Conservation (phyloP, 2,329 filamentous ascomycete species). For the Achaetomium macrosporum region DNA sequence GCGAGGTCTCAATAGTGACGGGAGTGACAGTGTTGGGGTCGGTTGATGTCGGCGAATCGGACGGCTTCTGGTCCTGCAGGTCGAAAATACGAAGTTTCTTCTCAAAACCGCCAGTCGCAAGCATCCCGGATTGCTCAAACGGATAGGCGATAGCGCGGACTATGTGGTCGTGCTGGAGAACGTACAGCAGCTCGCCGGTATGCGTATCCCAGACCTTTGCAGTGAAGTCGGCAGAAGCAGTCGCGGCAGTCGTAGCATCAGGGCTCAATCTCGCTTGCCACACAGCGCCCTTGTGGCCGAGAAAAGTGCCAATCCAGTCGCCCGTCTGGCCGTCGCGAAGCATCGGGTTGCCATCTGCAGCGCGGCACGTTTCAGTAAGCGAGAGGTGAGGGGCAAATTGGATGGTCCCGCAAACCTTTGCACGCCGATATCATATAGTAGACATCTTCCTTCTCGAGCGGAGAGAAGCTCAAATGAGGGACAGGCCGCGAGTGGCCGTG, state of each 20-base stretch:
- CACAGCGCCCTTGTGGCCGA: slow-evolving; percentile 96
- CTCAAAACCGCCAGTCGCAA: slow-evolving; percentile 91
- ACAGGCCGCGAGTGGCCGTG: slow-evolving; percentile 92
- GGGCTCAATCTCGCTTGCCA: slow-evolving; percentile 92
- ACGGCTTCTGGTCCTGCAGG: slow-evolving; percentile 54
- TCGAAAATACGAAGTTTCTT: slow-evolving; percentile 96
- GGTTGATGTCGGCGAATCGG: slow-evolving; percentile 29
- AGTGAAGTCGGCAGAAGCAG: slow-evolving; percentile 92
- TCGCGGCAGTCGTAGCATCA: slow-evolving; percentile 82
- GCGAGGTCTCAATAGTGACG: slow-evolving; percentile 51
- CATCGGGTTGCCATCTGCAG: slow-evolving; percentile 91
- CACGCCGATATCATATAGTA: slow-evolving; percentile 93
- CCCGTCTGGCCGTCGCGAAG: slow-evolving; percentile 92
- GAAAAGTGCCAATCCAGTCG: slow-evolving; percentile 96
- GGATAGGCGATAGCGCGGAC: slow-evolving; percentile 91
- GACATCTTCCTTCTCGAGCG: slow-evolving; percentile 71
- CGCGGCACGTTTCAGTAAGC: slow-evolving; percentile 22
- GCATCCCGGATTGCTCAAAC: slow-evolving; percentile 70
- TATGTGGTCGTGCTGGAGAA: slow-evolving; percentile 88
- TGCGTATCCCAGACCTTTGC: slow-evolving; percentile 97
- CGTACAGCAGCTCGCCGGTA: slow-evolving; percentile 81
- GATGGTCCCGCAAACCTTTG: slow-evolving; percentile 55
- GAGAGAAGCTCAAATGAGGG: slow-evolving; percentile 85
- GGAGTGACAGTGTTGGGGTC: slow-evolving; percentile 31
- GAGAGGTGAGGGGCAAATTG: not conserved